These are phyloP conservation scores for Sordaria brevicollis DNA, from an alignment of 495 filamentous ascomycete genomes.

Conservation along the genomic window DNA sequence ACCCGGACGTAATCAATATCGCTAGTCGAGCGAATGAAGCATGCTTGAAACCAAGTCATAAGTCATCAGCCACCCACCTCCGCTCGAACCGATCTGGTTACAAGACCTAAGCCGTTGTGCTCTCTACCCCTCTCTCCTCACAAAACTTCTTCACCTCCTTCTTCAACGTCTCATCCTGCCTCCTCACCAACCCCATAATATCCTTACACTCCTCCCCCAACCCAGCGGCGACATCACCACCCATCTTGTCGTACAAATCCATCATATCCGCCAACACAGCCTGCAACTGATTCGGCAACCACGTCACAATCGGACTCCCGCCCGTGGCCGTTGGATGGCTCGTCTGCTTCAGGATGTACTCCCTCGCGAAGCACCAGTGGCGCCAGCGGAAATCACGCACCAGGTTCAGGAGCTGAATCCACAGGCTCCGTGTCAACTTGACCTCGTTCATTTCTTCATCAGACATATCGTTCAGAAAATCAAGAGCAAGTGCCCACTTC, in stretches of 20 bases:
- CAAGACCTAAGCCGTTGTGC: background rate
- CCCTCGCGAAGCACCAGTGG: slow-evolving; percentile 89
- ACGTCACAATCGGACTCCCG: slow-evolving; percentile 84
- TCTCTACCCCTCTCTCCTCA: slow-evolving; percentile 49
- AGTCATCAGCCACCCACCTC: background rate
- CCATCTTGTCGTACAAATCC: slow-evolving; percentile 44
- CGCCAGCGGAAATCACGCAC: slow-evolving; percentile 88
- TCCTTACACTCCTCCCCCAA: slow-evolving; percentile 29
- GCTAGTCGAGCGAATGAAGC: background rate
- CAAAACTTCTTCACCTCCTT: slow-evolving; percentile 79
- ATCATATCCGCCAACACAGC: slow-evolving; percentile 70
- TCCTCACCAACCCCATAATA: slow-evolving; percentile 61
- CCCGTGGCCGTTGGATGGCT: slow-evolving; percentile 80
- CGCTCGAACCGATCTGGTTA: background rate
- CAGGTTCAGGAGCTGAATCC: slow-evolving; percentile 66
- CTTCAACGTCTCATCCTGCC: slow-evolving; percentile 57
- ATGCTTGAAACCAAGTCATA: background rate
- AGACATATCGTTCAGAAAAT: slow-evolving; percentile 24
- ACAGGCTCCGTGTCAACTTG: slow-evolving; percentile 41
- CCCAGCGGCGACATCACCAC: slow-evolving; percentile 25
- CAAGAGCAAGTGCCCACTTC: slow-evolving; percentile 48
- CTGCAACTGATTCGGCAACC: slow-evolving; percentile 76
- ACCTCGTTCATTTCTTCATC: slow-evolving; percentile 11
- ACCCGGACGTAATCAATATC: background rate
- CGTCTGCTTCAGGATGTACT: slow-evolving; percentile 83